Evolutionary conservation across 2,329 filamentous ascomycete genomes (phyloP).

Genomic region (Talaromyces sp.): DNA sequence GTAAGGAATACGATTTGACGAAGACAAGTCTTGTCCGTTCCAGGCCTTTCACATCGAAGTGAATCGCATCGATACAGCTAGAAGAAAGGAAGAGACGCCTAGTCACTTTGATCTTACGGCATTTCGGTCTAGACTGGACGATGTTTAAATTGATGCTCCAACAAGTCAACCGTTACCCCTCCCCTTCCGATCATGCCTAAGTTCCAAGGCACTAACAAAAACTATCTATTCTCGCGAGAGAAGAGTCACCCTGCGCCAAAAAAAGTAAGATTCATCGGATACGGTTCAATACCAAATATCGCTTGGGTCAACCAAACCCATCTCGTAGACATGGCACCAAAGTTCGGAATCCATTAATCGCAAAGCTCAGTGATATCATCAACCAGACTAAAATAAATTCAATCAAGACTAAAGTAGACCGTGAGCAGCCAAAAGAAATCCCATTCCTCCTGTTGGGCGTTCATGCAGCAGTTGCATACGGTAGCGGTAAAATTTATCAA

Average conservation of each 20-base stretch:
- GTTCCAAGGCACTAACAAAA: background rate
- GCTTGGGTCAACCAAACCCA: background rate
- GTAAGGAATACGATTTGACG: background rate
- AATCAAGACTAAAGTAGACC: background rate
- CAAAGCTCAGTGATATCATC: background rate
- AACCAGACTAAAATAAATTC: background rate
- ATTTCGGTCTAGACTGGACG: background rate
- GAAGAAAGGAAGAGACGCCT: too few relatives aligned
- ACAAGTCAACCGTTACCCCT: background rate
- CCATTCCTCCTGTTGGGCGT: slow-evolving; percentile 4
- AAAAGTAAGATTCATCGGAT: too few relatives aligned
- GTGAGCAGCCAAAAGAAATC: background rate
- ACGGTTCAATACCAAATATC: background rate
- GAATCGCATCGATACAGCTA: background rate
- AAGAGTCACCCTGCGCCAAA: too few relatives aligned
- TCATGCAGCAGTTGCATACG: slow-evolving; percentile 9
- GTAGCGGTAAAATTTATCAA: background rate
- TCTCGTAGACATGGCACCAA: background rate
- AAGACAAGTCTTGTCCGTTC: too few relatives aligned
- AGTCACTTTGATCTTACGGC: too few relatives aligned
- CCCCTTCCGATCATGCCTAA: background rate
- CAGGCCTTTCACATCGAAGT: background rate
- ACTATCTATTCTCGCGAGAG: too few relatives aligned
- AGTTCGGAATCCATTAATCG: background rate
- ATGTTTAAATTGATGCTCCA: background rate